Conservation (phyloP, 73 alveolate species). For the Blepharisma japonicum region DNA sequence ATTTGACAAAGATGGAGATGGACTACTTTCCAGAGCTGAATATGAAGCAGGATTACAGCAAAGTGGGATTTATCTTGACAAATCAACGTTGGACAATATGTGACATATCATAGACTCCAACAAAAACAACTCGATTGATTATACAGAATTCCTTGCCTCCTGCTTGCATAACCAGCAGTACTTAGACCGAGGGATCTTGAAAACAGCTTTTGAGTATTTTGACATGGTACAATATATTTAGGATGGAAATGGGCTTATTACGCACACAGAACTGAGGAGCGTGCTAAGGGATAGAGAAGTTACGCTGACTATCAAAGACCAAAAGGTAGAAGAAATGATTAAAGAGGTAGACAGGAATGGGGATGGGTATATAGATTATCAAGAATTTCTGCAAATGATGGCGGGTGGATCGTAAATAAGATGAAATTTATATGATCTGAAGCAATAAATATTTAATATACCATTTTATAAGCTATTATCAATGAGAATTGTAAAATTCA, state of each 20-base stretch:
- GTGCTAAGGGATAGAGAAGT: slow-evolving; percentile 32
- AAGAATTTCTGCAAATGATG: slow-evolving; percentile 53
- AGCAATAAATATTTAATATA: no score
- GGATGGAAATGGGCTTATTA: slow-evolving; percentile 70
- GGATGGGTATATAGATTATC: slow-evolving; percentile 52
- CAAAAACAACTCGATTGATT: slow-evolving; percentile 62
- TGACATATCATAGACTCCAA: slow-evolving; percentile 54
- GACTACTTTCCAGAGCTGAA: slow-evolving; percentile 65
- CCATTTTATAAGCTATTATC: no score
- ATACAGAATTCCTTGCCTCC: slow-evolving; percentile 71
- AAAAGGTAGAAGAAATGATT: slow-evolving; percentile 44
- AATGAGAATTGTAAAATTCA: no score
- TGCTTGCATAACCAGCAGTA: slow-evolving; percentile 54
- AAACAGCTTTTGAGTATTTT: slow-evolving; percentile 45
- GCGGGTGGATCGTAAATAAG: no score
- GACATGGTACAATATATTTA: slow-evolving; percentile 27
- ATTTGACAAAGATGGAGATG: slow-evolving; percentile 80
- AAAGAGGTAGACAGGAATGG: slow-evolving; percentile 48
- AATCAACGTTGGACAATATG: slow-evolving; percentile 39
- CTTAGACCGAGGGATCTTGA: slow-evolving; percentile 47
- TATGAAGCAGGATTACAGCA: slow-evolving; percentile 44
- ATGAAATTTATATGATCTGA: no score
- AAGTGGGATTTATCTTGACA: slow-evolving; percentile 33
- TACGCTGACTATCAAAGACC: slow-evolving; percentile 20
- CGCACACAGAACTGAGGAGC: slow-evolving; percentile 60